These are phyloP conservation scores for Xerocomus subilludens DNA, from an alignment of 1,284 basidiomycete species.

Conservation along the genomic window DNA sequence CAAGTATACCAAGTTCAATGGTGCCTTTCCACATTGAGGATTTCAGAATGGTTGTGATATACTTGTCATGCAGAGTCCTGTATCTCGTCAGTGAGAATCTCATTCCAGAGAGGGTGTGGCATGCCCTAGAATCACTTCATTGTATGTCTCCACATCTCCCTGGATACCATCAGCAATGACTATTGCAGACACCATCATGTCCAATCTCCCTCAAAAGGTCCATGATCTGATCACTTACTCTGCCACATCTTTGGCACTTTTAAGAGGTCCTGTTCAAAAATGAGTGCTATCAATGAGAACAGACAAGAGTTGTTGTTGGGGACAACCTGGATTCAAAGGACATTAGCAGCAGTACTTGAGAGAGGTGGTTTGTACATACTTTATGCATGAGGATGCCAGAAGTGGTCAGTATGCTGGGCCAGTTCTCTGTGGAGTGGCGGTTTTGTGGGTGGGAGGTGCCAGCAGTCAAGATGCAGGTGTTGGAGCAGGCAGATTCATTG, in stretches of 20 bases:
- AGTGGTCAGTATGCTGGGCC: conserved; percentile 65
- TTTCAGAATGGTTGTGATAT: conserved; percentile 83
- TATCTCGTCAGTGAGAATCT: conserved; percentile 33
- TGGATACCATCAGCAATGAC: conserved; percentile 86
- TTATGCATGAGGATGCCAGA: conserved; percentile 76
- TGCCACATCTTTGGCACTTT: conserved; percentile 74
- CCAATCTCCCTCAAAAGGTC: neutral
- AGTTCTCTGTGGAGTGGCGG: conserved; percentile 41
- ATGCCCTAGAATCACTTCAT: conserved; percentile 87
- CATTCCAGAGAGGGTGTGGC: conserved; percentile 35
- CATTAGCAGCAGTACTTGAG: conserved; percentile 22
- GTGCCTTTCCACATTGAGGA: conserved; percentile 92
- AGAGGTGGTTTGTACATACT: conserved; percentile 53
- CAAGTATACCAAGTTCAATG: conserved; percentile 87
- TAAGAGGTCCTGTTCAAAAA: conserved; percentile 83
- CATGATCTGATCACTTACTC: conserved; percentile 58
- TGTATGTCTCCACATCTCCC: conserved; percentile 76
- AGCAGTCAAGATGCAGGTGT: conserved; percentile 27
- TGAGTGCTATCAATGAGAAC: conserved; percentile 85
- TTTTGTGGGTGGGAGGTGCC: conserved; percentile 32
- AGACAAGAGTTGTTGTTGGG: conserved; percentile 95
- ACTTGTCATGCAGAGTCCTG: conserved; percentile 77
- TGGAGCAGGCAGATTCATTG: conserved; percentile 30
- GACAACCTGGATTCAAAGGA: conserved; percentile 69
- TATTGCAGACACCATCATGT: conserved; percentile 48